Evolutionary conservation across 352 stramenopile species (phyloP).

Genomic region (Aphanomyces invadans): DNA sequence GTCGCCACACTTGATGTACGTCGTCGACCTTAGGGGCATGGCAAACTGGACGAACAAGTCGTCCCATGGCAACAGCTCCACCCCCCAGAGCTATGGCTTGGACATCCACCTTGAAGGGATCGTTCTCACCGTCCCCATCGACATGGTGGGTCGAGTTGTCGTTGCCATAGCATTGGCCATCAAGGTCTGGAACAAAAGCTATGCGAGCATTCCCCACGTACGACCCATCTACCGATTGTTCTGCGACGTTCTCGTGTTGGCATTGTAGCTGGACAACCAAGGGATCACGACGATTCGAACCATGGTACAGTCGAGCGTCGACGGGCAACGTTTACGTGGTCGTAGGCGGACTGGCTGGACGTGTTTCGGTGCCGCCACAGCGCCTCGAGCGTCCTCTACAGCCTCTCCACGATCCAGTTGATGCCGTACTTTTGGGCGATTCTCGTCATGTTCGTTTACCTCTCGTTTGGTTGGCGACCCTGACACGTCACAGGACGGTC

Average conservation of each 20-base stretch:
- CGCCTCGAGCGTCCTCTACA: background rate
- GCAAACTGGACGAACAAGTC: background rate
- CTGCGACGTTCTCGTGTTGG: background rate
- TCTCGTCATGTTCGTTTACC: slow-evolving; percentile 2
- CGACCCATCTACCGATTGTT: background rate
- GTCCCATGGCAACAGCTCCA: background rate
- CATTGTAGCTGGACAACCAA: slow-evolving; percentile 21
- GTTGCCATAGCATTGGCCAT: background rate
- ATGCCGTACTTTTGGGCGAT: background rate
- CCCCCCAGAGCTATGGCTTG: background rate
- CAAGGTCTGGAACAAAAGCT: background rate
- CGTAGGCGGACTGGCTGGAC: slow-evolving; percentile 9
- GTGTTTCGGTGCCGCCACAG: slow-evolving; percentile 4
- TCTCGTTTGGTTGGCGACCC: background rate
- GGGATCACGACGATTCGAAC: background rate
- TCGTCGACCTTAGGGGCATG: background rate
- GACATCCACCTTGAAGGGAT: background rate
- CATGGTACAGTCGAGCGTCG: background rate
- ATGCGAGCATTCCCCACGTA: slow-evolving; percentile 7
- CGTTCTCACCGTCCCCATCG: background rate
- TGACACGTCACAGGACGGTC: background rate
- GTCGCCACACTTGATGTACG: background rate
- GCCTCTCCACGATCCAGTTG: background rate
- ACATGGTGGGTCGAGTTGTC: slow-evolving; percentile 1
- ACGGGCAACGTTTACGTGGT: background rate